phyloP scores from a whole-genome alignment of 176 grass and related monocot genomes.

The Eragrostis nindensis region DNA sequence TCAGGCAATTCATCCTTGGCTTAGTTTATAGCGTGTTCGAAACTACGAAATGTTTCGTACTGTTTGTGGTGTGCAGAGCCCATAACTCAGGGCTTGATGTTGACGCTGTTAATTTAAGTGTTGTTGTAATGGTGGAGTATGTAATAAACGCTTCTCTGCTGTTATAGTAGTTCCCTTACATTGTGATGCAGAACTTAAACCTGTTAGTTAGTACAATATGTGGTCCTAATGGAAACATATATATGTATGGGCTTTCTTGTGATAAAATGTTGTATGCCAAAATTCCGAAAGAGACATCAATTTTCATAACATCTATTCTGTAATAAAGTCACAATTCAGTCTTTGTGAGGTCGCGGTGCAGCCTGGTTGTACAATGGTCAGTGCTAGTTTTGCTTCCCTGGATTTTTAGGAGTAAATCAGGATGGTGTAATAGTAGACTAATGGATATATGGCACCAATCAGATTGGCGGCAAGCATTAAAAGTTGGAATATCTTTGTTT shows the following conservation, averaged over 20 bases:
- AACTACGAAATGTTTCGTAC: slow-evolving; percentile 8
- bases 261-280: too few relatives aligned
- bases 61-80: slow-evolving; percentile 25
- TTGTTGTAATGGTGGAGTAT: slow-evolving; percentile 26
- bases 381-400: neutral
- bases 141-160: slow-evolving; percentile 9
- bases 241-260: neutral
- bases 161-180: neutral
- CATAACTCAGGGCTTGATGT: slow-evolving; percentile 20
- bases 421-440: neutral
- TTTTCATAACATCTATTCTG: neutral
- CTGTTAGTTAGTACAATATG: neutral
- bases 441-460: neutral
- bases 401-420: neutral
- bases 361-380: neutral
- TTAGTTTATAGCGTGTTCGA: slow-evolving; percentile 41
- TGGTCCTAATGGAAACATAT: neutral
- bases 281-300: too few relatives aligned
- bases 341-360: neutral
- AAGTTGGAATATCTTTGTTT: neutral
- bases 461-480: neutral
- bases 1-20: slow-evolving; percentile 88
- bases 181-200: neutral
- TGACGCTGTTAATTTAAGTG: neutral
- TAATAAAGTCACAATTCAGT: neutral